Percentiles rank a stretch among this genome's conserved stretches.
phyloP scores from a whole-genome alignment of 2,329 filamentous ascomycete species.

The Scleromitrula shiraiana region DNA sequence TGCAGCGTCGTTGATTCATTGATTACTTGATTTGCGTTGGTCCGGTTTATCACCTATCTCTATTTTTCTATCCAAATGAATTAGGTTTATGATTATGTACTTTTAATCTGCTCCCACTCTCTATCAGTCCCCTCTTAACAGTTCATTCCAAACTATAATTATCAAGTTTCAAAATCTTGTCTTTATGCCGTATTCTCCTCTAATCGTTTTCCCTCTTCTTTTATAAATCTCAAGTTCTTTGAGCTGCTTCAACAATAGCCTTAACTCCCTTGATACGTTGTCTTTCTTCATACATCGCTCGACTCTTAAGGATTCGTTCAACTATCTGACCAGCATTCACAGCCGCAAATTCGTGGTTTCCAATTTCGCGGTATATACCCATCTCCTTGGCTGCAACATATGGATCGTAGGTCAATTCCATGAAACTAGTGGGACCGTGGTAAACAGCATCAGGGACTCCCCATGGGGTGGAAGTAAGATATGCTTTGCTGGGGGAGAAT shows the following conservation, averaged over 20 bases:
- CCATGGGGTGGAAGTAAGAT: slow-evolving; percentile 67
- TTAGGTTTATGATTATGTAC: neutral
- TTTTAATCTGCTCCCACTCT: neutral
- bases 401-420: slow-evolving; percentile 59
- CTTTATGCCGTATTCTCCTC: slow-evolving; percentile 17
- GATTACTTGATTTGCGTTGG: no score
- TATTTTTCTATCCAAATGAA: neutral
- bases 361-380: slow-evolving; percentile 76
- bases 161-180: neutral
- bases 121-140: neutral
- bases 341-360: slow-evolving; percentile 68
- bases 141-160: no score
- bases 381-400: slow-evolving; percentile 74
- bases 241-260: slow-evolving; percentile 62
- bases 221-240: slow-evolving; percentile 53
- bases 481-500: slow-evolving; percentile 73
- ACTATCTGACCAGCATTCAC: slow-evolving; percentile 94
- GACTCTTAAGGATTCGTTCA: slow-evolving; percentile 76
- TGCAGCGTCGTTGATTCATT: no score
- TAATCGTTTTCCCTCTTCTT: slow-evolving; percentile 34
- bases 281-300: slow-evolving; percentile 82
- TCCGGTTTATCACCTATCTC: neutral
- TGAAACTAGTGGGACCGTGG: slow-evolving; percentile 87
- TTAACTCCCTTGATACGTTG: slow-evolving; percentile 89
- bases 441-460: slow-evolving; percentile 75